A percentile compares a stretch with the other conserved stretches of the same genome.
Evolutionary conservation across 495 filamentous ascomycete species (phyloP).

Genomic region (Cenococcum geophilum): DNA sequence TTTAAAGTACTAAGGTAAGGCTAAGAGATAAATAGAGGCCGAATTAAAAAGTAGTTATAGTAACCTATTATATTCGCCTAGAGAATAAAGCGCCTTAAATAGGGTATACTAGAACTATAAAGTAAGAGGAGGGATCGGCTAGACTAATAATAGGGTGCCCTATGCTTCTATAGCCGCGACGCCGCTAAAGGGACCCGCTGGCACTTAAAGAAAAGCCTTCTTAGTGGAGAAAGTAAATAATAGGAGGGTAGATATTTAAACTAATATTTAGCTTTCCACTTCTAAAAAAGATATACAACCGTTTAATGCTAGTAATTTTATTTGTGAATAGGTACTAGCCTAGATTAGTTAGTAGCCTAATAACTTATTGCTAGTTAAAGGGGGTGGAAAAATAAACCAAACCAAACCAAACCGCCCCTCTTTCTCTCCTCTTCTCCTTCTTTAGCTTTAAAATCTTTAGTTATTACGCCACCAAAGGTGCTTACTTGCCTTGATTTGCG

Average conservation of each 20-base stretch:
- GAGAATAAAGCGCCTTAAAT: not conserved
- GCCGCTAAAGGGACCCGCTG: not conserved
- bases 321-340: not conserved
- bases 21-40: not conserved
- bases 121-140: not conserved
- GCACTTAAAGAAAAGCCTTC: not conserved
- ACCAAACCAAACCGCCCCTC: too few species aligned
- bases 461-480: too few species aligned
- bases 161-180: not conserved
- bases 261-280: not conserved
- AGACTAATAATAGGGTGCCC: not conserved
- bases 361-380: not conserved
- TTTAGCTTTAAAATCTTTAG: too few species aligned
- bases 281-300: not conserved
- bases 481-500: too few species aligned
- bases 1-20: too few species aligned
- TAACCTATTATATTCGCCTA: not conserved
- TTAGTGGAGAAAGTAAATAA: not conserved
- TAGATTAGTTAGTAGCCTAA: not conserved
- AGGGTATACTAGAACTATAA: not conserved
- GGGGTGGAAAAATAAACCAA: not conserved
- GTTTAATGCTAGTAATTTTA: not conserved
- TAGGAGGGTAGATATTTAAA: too few species aligned
- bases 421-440: too few species aligned
- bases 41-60: not conserved